Base-by-base conservation (phyloP, 2,329 filamentous ascomycete species). In the Cordyceps cicadae region DNA sequence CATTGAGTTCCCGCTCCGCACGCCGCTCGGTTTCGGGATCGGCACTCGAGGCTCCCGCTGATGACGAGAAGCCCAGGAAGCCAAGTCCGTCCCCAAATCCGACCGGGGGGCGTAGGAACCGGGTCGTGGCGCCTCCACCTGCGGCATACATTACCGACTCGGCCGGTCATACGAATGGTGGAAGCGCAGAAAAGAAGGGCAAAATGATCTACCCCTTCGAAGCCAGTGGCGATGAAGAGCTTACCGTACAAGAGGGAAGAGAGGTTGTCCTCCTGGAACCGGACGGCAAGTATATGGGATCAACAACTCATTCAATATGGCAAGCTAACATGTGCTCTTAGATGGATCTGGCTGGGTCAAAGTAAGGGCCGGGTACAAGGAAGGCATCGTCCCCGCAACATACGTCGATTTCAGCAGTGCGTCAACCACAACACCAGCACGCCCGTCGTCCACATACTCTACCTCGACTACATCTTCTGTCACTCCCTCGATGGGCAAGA, bases 281-380 rank as follows among this genome's bases (percentile, higher is more conserved):
- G 19, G 95, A 99, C 76, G 91, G 92, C 96, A 83, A 78, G 86
- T 78, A 5, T 3, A 37, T 29, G 29, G 19, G 49, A n/a, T 29
- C 8, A 5, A 9, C n/a, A 8, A 17, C 9, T 29, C 2, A 21
- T 3, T 6, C 26, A 15, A 17, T 32, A 15, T 11, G 29, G 45
- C 11, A 73, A 64, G 57, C 48, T 64, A 54, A 63, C 50, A 60
- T 45, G n/a, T 5, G 39, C 5, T 34, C n/a, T 26, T 67, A 96
- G 93, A 96, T 74, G 93, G 93, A 62, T 87, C 88, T 46, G 94
- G 94, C 48, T 99, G 94, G 94, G 83, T 91, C 67, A 93, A 89
- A 72, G 86, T 99, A 62, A 87, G 89, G 56, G 81, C 82, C 39
- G 88, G 88, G 19, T 82, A 82, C 66, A 86, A 86, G 66, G 87